A percentile compares a stretch with the other conserved stretches of the same genome.
These are phyloP conservation scores for Calonectria montana DNA, from an alignment of 2,329 filamentous ascomycete species.

Conservation along the genomic window DNA sequence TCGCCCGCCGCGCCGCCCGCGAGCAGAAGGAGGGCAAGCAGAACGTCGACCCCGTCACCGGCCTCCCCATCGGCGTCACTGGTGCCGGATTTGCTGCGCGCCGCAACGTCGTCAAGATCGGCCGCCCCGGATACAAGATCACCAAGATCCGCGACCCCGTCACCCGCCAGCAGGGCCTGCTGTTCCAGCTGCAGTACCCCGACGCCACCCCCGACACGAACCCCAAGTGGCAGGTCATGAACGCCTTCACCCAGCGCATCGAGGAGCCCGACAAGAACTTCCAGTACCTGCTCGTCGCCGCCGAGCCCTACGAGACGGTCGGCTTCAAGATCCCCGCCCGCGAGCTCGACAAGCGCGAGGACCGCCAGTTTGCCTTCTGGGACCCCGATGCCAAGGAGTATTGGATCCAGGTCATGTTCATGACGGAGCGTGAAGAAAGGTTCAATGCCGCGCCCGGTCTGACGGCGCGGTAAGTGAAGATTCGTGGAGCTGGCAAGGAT, in stretches of 20 bases:
- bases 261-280: slow-evolving; percentile 95
- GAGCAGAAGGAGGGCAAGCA: slow-evolving; percentile 90
- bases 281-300: slow-evolving; percentile 94
- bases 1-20: slow-evolving; percentile 93
- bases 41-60: slow-evolving; percentile 75
- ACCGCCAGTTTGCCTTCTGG: slow-evolving; percentile 93
- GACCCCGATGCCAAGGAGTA: slow-evolving; percentile 97
- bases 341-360: slow-evolving; percentile 91
- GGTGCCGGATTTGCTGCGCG: slow-evolving; percentile 72
- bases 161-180: slow-evolving; percentile 86
- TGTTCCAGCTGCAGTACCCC: slow-evolving; percentile 97
- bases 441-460: slow-evolving; percentile 76
- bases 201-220: slow-evolving; percentile 82
- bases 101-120: slow-evolving; percentile 92
- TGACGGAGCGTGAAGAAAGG: slow-evolving; percentile 96
- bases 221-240: slow-evolving; percentile 96
- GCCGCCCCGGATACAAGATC: slow-evolving; percentile 96
- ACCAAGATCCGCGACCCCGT: slow-evolving; percentile 93
- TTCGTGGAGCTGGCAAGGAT: neutral
- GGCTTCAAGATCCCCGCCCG: slow-evolving; percentile 95
- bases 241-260: slow-evolving; percentile 93
- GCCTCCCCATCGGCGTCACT: slow-evolving; percentile 79
- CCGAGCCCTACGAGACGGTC: slow-evolving; percentile 98
- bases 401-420: slow-evolving; percentile 97
- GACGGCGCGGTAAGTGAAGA: slow-evolving; percentile 55